Percentiles rank a stretch among this genome's conserved stretches.
Evolutionary conservation across 2,329 filamentous ascomycete species (phyloP).

Genomic region (Alternaria rosae): DNA sequence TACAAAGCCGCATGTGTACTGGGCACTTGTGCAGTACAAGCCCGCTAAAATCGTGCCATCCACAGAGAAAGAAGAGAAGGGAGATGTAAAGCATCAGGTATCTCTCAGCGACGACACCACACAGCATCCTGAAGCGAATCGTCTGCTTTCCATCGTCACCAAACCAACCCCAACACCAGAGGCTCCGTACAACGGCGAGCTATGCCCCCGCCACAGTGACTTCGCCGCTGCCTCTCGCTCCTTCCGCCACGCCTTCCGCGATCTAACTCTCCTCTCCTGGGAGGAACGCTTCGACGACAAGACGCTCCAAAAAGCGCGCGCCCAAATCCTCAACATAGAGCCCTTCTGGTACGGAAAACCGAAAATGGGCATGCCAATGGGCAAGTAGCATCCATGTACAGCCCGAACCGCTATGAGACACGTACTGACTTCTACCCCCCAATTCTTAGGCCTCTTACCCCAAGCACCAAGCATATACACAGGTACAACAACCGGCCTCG

Average conservation of each 20-base stretch:
- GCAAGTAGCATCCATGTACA: background rate
- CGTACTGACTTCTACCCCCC: background rate
- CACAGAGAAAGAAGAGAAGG: background rate
- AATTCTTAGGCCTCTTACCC: background rate
- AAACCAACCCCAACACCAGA: conserved; percentile 2
- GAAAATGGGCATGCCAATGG: conserved; percentile 18
- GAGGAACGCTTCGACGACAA: conserved; percentile 47
- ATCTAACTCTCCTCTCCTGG: conserved; percentile 52
- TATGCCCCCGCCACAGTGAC: conserved; percentile 40
- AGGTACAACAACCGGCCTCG: conserved; percentile 12
- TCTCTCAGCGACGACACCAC: no score
- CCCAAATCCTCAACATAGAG: conserved; percentile 22
- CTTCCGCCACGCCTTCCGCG: conserved; percentile 52
- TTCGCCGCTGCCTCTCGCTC: conserved; percentile 44
- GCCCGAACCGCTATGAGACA: background rate
- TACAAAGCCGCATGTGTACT: conserved; percentile 41
- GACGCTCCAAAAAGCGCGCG: conserved; percentile 28
- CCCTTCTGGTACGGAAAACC: conserved; percentile 42
- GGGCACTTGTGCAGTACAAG: conserved; percentile 36
- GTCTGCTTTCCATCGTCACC: conserved; percentile 23
- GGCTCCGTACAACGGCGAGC: conserved; percentile 27
- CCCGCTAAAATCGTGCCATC: conserved; percentile 12
- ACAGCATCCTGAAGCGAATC: conserved; percentile 12
- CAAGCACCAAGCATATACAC: background rate
- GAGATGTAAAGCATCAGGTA: background rate